Evolutionary conservation across 352 stramenopile genomes (phyloP).

Genomic region (Pythium insidiosum): DNA sequence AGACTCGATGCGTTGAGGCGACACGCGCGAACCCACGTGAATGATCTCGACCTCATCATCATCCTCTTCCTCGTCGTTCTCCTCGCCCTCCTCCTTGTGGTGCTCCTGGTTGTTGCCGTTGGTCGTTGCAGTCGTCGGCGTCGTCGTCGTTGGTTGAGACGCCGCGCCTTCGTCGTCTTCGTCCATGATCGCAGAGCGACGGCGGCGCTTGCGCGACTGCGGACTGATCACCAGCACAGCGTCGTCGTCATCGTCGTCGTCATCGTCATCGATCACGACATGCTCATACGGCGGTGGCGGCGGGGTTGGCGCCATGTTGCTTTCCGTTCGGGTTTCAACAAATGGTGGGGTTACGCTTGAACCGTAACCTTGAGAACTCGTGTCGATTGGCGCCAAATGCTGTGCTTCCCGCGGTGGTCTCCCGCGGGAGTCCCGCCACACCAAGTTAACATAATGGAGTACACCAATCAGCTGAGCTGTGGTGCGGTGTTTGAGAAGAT

Average conservation of each 20-base stretch:
- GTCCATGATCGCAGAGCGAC: conserved; percentile 43
- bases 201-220: conserved; percentile 52
- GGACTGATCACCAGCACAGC: conserved; percentile 46
- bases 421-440: too few species aligned
- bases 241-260: conserved; percentile 34
- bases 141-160: neutral
- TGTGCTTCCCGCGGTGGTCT: too few species aligned
- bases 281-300: conserved; percentile 6
- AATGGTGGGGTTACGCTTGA: too few species aligned
- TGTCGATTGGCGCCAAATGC: neutral
- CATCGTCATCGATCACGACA: neutral
- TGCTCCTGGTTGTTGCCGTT: neutral
- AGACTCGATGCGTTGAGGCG: conserved; percentile 16
- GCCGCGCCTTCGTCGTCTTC: conserved; percentile 41
- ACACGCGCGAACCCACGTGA: conserved; percentile 17
- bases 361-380: too few species aligned
- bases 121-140: neutral
- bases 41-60: conserved; percentile 57
- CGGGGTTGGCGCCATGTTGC: conserved; percentile 33
- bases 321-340: conserved; percentile 77
- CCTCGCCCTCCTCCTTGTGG: conserved; percentile 1
- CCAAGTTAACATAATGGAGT: too few species aligned
- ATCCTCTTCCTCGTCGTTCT: conserved; percentile 25
- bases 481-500: too few species aligned
- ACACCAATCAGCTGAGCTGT: too few species aligned